Conservation (phyloP, 164 flowering plant genomes). For the Magnolia kwangsiensis region DNA sequence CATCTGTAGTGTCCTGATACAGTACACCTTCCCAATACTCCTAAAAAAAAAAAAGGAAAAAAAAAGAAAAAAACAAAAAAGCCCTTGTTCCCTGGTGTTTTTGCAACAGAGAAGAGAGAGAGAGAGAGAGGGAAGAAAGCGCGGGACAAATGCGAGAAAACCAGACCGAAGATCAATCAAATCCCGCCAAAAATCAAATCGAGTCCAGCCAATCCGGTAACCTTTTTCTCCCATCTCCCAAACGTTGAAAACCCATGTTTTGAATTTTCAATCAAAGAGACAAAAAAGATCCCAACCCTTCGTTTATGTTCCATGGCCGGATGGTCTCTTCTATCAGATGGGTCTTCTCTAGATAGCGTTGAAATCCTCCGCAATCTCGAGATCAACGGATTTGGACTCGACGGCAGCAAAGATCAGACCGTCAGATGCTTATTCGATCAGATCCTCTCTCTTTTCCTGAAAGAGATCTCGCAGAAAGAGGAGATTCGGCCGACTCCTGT, state of each 20-base stretch:
- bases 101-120: neutral
- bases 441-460: slow-evolving; percentile 24
- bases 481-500: slow-evolving; percentile 41
- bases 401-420: slow-evolving; percentile 2
- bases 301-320: slow-evolving; percentile 37
- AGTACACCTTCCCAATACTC: neutral
- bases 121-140: neutral
- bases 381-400: slow-evolving; percentile 17
- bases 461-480: slow-evolving; percentile 21
- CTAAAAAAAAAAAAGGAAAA: no score
- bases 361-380: slow-evolving; percentile 21
- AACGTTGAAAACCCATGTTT: neutral
- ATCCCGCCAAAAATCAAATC: slow-evolving; percentile 1
- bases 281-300: neutral
- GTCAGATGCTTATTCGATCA: slow-evolving; percentile 28
- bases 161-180: neutral
- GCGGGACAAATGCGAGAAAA: neutral
- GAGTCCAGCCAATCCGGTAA: neutral
- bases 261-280: neutral
- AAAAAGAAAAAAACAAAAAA: neutral
- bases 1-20: neutral
- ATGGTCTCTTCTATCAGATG: slow-evolving; percentile 41
- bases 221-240: neutral
- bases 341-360: slow-evolving; percentile 24
- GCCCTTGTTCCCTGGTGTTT: neutral